Evolutionary conservation across 768 basidiomycete species (phyloP).

Genomic region (Hirschioporus abietinus): DNA sequence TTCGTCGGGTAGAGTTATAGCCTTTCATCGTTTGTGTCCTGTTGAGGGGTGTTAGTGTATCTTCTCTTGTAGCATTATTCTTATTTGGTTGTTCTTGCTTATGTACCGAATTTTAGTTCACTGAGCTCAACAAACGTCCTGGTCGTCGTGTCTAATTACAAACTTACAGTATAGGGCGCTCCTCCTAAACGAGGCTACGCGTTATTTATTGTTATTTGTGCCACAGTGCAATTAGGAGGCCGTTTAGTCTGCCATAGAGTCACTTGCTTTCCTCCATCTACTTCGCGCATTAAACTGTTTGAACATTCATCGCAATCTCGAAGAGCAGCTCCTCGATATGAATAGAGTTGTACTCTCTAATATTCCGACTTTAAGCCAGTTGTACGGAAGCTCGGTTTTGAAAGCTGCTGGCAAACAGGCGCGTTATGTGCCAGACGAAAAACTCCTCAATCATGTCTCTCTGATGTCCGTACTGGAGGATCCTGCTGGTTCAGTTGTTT

Average conservation of each 20-base stretch:
- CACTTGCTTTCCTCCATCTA: not conserved
- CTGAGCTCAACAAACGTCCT: no score
- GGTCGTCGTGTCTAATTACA: no score
- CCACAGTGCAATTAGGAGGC: no score
- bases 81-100: not conserved
- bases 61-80: not conserved
- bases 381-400: conserved; percentile 43
- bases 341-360: not conserved
- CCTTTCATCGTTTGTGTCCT: not conserved
- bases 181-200: not conserved
- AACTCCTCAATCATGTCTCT: conserved; percentile 54
- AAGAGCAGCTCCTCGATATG: not conserved
- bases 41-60: no score
- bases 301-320: not conserved
- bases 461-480: conserved; percentile 46
- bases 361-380: conserved; percentile 50
- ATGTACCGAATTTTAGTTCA: no score
- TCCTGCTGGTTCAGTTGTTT: conserved; percentile 1
- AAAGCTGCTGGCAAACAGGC: conserved; percentile 27
- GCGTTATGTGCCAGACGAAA: conserved; percentile 31
- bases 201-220: not conserved
- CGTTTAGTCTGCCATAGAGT: not conserved
- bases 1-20: not conserved
- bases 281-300: not conserved
- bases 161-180: no score